These are phyloP conservation scores for Mucor irregularis DNA, from an alignment of 371 early-diverging fungal genomes.

Conservation along the genomic window DNA sequence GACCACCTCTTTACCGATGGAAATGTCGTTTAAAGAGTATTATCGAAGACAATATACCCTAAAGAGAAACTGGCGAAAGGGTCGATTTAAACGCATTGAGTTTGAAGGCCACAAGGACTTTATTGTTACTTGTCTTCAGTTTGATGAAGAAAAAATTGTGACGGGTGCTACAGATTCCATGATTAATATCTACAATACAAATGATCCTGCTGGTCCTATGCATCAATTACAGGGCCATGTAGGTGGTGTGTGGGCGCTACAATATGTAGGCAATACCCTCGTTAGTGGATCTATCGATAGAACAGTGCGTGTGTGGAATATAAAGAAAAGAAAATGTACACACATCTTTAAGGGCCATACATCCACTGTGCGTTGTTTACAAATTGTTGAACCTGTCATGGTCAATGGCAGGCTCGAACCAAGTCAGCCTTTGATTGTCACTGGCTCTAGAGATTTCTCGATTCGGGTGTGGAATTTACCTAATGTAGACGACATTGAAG, in stretches of 20 bases:
- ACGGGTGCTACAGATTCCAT: conserved; percentile 88
- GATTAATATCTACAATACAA: conserved; percentile 87
- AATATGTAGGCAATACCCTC: conserved; percentile 82
- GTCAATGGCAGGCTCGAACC: conserved; percentile 60
- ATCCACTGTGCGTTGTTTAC: conserved; percentile 94
- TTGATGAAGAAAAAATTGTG: conserved; percentile 90
- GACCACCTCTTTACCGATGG: too few relatives aligned
- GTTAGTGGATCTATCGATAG: conserved; percentile 98
- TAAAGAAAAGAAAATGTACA: conserved; percentile 83
- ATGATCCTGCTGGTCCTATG: conserved; percentile 44
- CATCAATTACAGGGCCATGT: conserved; percentile 85
- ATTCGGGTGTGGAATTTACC: conserved; percentile 95
- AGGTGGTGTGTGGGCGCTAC: conserved; percentile 98
- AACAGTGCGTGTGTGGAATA: conserved; percentile 96
- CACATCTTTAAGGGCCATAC: conserved; percentile 93
- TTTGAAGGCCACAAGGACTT: conserved; percentile 79
- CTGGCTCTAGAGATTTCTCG: conserved; percentile 96
- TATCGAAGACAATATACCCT: conserved; percentile 24
- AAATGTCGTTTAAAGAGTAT: too few relatives aligned
- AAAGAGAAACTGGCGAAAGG: conserved; percentile 74
- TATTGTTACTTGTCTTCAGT: conserved; percentile 95
- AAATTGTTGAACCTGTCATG: conserved; percentile 76
- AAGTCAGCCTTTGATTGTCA: conserved; percentile 79
- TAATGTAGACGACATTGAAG: conserved; percentile 24
- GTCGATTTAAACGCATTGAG: conserved; percentile 67